Evolutionary conservation across 2,329 filamentous ascomycete genomes (phyloP).

Genomic region (Thielaviopsis musarum): DNA sequence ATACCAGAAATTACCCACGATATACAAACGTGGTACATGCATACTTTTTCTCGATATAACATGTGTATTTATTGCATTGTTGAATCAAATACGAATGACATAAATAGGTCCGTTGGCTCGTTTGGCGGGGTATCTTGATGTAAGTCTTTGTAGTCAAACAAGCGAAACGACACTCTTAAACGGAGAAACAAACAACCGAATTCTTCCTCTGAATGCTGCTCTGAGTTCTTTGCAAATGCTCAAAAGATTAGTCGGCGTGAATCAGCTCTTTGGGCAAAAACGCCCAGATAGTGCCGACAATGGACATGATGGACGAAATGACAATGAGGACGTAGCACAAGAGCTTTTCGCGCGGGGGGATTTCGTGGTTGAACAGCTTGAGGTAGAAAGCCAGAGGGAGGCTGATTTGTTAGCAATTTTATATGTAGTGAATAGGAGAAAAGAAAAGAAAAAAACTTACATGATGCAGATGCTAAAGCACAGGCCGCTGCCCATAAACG

Average conservation of each 20-base stretch:
- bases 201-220: neutral
- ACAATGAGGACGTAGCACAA: slow-evolving; percentile 53
- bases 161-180: neutral
- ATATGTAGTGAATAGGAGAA: neutral
- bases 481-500: slow-evolving; percentile 71
- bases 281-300: slow-evolving; percentile 71
- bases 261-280: slow-evolving; percentile 67
- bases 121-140: too few relatives aligned
- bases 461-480: slow-evolving; percentile 93
- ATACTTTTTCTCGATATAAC: slow-evolving; percentile 3
- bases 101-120: neutral
- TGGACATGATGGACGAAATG: slow-evolving; percentile 51
- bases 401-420: slow-evolving; percentile 15
- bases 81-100: neutral
- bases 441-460: slow-evolving; percentile 19
- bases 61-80: slow-evolving; percentile 1
- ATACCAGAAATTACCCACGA: slow-evolving; percentile 55
- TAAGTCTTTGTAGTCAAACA: neutral
- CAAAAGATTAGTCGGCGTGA: slow-evolving; percentile 28
- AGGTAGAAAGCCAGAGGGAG: slow-evolving; percentile 78
- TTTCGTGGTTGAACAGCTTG: slow-evolving; percentile 67
- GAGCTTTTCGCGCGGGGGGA: slow-evolving; percentile 44
- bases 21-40: slow-evolving; percentile 13
- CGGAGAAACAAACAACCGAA: neutral
- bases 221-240: too few relatives aligned